These are phyloP conservation scores for Tylopilus rubrobrunneus DNA, from an alignment of 768 basidiomycete species.

Conservation along the genomic window DNA sequence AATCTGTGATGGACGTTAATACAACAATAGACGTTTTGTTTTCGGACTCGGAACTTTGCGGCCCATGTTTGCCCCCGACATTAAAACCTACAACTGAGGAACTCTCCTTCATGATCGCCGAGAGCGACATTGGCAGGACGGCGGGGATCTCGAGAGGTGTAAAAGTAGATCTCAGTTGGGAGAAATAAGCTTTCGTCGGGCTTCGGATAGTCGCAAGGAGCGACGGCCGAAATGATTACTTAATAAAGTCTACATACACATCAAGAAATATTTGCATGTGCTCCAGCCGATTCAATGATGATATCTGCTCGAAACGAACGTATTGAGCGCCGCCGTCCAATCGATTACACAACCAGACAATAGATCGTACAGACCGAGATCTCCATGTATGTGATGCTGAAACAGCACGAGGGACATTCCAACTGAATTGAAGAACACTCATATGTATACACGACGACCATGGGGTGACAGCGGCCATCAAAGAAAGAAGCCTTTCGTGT, in stretches of 20 bases:
- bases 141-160: conserved; percentile 21
- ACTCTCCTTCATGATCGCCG: conserved; percentile 6
- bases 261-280: not conserved
- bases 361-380: conserved; percentile 13
- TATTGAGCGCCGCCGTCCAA: conserved; percentile 10
- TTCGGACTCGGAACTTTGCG: conserved; percentile 1
- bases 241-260: not conserved
- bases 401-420: not conserved
- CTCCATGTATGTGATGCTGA: not conserved
- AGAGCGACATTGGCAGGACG: not conserved
- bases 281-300: conserved; percentile 2
- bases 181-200: conserved; percentile 8
- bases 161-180: conserved; percentile 10
- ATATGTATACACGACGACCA: not conserved
- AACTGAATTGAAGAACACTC: not conserved
- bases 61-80: not conserved
- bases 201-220: not conserved
- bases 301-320: not conserved
- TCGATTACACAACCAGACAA: conserved; percentile 6
- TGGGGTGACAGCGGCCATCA: conserved; percentile 15
- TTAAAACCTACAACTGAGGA: not conserved
- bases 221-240: not conserved
- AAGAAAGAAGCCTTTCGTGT: not conserved
- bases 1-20: not conserved
- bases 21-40: conserved; percentile 1